Base-by-base conservation (phyloP, 306 rosid genomes). In the Nissolia schottii region DNA sequence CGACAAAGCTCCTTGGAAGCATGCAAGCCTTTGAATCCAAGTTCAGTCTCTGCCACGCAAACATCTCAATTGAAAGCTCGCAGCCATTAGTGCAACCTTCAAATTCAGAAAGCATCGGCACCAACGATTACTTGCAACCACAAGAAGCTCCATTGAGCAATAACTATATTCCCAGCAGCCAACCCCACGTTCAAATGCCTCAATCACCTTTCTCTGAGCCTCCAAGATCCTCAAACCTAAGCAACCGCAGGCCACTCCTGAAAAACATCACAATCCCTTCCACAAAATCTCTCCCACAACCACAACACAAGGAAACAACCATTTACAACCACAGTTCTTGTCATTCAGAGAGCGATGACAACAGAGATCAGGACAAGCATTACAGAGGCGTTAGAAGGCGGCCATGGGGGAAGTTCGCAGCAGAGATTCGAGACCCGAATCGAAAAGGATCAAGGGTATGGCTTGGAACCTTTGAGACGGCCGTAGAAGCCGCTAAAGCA, bases 401-500 rank as follows among this genome's bases (percentile, higher is more conserved):
- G 10, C 84, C 84, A 0, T 74, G 80, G 84, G 84, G 84, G 4
- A 80, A 74, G 48, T 80, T 22, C 0, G 84, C 80, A 0, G 80
- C 84, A 0, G 80, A 80, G 73, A 80, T 80, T 24, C 53, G 84
- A 0, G 84, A 80, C 23, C 43, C 80, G 0, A 22, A 66, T 0
- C 19, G 64, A 5, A 65, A 70, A 0, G 84, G 87, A 6, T 57
- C 66, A 3, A 64, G 92, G 1, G 28, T 89, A 18, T 89, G 96
- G 92, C 90, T 87, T 1, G 94, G 94, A 0, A 88, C 93, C 16
- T 88, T 81, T 14, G 56, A 51, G 53, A 84, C 83, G 2, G 88
- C 87, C 0, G 86, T 77, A 37, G 92, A 79, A 23, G 96, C 90
- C 1, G 92, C 91, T 1, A 64, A 87, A 50, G 96, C 96, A 41